These are phyloP conservation scores for Madurella fahalii DNA, from an alignment of 2,329 filamentous ascomycete genomes.

Conservation along the genomic window DNA sequence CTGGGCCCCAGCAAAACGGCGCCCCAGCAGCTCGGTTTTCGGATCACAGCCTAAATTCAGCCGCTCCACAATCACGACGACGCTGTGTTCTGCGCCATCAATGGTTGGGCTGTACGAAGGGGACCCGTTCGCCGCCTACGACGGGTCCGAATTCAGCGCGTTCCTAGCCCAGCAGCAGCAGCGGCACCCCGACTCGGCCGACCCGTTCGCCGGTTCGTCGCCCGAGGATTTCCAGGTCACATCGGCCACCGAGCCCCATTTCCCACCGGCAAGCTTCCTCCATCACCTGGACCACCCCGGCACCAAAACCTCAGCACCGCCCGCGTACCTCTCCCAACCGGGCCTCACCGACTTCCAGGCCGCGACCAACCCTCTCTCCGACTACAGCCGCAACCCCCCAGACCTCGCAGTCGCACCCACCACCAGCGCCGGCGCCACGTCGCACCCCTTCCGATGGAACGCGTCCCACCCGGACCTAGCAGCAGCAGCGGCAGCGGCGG, in stretches of 20 bases:
- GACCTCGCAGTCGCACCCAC: background rate
- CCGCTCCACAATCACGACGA: constrained; percentile 15
- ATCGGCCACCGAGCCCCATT: constrained; percentile 14
- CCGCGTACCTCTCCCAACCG: background rate
- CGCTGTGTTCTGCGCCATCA: background rate
- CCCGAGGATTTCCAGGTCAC: constrained; percentile 16
- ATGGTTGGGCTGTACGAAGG: constrained; percentile 15
- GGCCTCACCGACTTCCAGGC: background rate
- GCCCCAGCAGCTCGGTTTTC: constrained; percentile 11
- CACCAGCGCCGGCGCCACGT: background rate
- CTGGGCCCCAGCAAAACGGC: background rate
- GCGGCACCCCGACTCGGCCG: background rate
- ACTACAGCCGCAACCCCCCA: background rate
- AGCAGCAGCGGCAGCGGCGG: too few species aligned
- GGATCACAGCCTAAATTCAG: constrained; percentile 15
- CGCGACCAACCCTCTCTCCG: background rate
- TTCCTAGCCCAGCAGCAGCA: constrained; percentile 2
- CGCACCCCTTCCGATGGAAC: background rate
- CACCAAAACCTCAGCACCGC: background rate
- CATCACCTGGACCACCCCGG: background rate
- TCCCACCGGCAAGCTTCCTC: background rate
- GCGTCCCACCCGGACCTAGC: too few species aligned
- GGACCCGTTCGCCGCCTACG: constrained; percentile 11
- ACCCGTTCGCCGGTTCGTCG: constrained; percentile 9
- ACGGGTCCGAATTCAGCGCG: constrained; percentile 6